These are phyloP conservation scores for Sequoia sempervirens DNA, from an alignment of 75 land plant species.

Conservation along the genomic window DNA sequence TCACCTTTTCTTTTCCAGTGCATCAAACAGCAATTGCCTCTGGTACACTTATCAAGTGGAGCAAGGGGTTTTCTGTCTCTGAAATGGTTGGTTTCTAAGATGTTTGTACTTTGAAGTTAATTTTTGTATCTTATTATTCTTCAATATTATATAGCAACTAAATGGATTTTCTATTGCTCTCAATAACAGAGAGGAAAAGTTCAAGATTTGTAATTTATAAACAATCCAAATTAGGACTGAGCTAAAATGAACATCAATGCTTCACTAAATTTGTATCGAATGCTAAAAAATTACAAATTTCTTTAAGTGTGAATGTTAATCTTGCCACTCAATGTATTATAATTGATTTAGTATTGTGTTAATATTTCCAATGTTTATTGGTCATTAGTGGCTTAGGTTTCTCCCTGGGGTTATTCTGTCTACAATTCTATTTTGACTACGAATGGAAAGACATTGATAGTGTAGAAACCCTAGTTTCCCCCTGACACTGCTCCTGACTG, in stretches of 20 bases:
- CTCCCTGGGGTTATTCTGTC: background rate
- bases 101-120: background rate
- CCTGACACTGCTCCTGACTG: too few species aligned
- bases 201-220: background rate
- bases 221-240: background rate
- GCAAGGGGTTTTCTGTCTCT: conserved; percentile 71
- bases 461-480: too few species aligned
- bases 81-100: conserved; percentile 43
- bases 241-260: background rate
- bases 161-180: background rate
- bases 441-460: background rate
- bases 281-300: background rate
- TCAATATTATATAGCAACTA: background rate
- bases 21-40: conserved; percentile 73
- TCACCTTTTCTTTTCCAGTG: conserved; percentile 89
- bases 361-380: background rate
- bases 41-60: conserved; percentile 85
- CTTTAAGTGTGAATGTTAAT: background rate
- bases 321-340: background rate
- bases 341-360: background rate
- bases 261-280: conserved; percentile 3
- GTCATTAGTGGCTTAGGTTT: background rate
- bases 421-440: background rate
- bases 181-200: background rate
- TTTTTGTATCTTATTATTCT: background rate